These are phyloP conservation scores for Acer negundo DNA, from an alignment of 345 rosid species.

Conservation along the genomic window DNA sequence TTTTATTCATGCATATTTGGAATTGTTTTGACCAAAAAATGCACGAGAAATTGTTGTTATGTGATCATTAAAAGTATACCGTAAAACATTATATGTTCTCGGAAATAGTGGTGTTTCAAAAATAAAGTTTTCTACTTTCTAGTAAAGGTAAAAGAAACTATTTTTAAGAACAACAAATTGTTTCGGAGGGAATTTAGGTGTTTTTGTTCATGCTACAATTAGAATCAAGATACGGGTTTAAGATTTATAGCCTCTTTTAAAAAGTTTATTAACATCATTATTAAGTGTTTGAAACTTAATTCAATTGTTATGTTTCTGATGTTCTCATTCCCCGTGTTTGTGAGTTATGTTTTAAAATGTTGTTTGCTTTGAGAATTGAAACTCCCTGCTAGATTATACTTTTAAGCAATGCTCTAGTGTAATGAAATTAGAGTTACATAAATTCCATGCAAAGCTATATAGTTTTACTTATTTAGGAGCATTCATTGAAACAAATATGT, in stretches of 20 bases:
- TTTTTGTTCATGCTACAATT: background rate
- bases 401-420: background rate
- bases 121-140: background rate
- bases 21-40: background rate
- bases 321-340: background rate
- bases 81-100: background rate
- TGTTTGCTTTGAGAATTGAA: background rate
- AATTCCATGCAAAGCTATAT: background rate
- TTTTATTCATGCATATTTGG: background rate
- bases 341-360: background rate
- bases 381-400: background rate
- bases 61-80: background rate
- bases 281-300: background rate
- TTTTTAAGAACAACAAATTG: background rate
- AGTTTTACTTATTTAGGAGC: background rate
- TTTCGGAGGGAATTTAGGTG: background rate
- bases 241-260: background rate
- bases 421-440: background rate
- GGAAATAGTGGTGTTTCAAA: background rate
- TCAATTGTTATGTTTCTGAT: background rate
- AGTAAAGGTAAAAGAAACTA: background rate
- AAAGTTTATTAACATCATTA: no score
- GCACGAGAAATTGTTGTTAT: background rate
- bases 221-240: background rate
- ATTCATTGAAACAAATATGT: background rate